These are phyloP conservation scores for Cyclotella baltica DNA, from an alignment of 108 stramenopile genomes.

Conservation along the genomic window DNA sequence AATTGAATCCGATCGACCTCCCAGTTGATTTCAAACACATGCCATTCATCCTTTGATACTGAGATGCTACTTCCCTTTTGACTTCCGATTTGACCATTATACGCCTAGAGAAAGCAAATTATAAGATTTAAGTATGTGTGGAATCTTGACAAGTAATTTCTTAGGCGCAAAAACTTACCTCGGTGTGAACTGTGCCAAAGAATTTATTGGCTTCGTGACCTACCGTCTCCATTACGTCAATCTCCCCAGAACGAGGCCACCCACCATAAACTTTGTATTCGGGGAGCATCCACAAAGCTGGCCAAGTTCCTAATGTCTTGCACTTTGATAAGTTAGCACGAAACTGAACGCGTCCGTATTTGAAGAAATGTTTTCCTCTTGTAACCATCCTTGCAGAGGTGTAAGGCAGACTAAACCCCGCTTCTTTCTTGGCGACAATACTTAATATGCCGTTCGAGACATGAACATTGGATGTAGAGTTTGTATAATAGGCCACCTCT, in stretches of 20 bases:
- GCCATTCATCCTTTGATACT: slow-evolving; percentile 35
- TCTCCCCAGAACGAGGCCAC: slow-evolving; percentile 58
- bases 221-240: slow-evolving; percentile 58
- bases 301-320: slow-evolving; percentile 38
- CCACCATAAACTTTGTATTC: slow-evolving; percentile 27
- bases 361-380: slow-evolving; percentile 21
- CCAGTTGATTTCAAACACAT: slow-evolving; percentile 48
- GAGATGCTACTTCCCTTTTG: slow-evolving; percentile 27
- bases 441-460: slow-evolving; percentile 34
- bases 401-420: neutral
- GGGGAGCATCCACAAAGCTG: slow-evolving; percentile 58
- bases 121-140: too few species aligned
- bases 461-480: slow-evolving; percentile 26
- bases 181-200: slow-evolving; percentile 42
- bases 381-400: slow-evolving; percentile 43
- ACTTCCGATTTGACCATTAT: slow-evolving; percentile 22
- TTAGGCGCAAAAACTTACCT: too few species aligned
- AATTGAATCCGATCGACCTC: slow-evolving; percentile 31
- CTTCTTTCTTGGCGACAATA: slow-evolving; percentile 25
- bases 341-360: slow-evolving; percentile 45
- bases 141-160: too few species aligned
- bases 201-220: slow-evolving; percentile 40
- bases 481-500: slow-evolving; percentile 36
- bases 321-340: slow-evolving; percentile 37
- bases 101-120: too few species aligned